Evolutionary conservation across 2,329 filamentous ascomycete genomes (phyloP).

Genomic region (Penicillium sp.): DNA sequence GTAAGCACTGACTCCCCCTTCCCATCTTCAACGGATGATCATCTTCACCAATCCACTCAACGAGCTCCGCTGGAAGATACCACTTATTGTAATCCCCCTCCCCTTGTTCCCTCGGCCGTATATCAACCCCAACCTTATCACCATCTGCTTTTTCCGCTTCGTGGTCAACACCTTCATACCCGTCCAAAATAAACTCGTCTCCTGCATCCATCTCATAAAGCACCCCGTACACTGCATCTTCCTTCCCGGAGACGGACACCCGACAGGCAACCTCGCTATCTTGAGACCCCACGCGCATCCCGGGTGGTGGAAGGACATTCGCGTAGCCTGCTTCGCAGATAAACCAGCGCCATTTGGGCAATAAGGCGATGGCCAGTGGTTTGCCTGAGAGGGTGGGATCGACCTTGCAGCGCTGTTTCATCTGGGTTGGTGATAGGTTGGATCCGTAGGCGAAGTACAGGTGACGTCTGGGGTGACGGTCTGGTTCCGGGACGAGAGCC

Average conservation of each 20-base stretch:
- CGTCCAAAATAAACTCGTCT: slow-evolving; percentile 37
- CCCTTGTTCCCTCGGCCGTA: slow-evolving; percentile 32
- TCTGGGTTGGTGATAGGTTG: slow-evolving; percentile 41
- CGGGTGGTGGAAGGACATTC: slow-evolving; percentile 34
- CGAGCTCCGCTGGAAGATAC: slow-evolving; percentile 30
- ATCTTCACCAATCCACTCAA: slow-evolving; percentile 29
- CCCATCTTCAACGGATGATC: slow-evolving; percentile 6
- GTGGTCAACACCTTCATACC: slow-evolving; percentile 36
- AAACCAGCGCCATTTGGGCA: slow-evolving; percentile 39
- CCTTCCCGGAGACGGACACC: slow-evolving; percentile 20
- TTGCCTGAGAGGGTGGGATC: slow-evolving; percentile 30
- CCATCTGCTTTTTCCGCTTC: slow-evolving; percentile 8
- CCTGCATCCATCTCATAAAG: slow-evolving; percentile 38
- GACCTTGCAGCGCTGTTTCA: slow-evolving; percentile 35
- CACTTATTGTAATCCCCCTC: slow-evolving; percentile 37
- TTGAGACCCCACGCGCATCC: slow-evolving; percentile 22
- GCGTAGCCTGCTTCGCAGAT: slow-evolving; percentile 42
- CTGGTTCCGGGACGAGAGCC: slow-evolving; percentile 18
- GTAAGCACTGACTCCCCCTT: slow-evolving; percentile 19
- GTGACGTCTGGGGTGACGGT: slow-evolving; percentile 15
- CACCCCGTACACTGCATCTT: slow-evolving; percentile 36
- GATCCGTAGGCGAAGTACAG: slow-evolving; percentile 45
- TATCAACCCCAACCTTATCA: slow-evolving; percentile 7
- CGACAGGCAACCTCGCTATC: slow-evolving; percentile 9
- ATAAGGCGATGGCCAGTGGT: slow-evolving; percentile 37